Evolutionary conservation across 257 asterid genomes (phyloP).

Genomic region (Jacaranda copaia): DNA sequence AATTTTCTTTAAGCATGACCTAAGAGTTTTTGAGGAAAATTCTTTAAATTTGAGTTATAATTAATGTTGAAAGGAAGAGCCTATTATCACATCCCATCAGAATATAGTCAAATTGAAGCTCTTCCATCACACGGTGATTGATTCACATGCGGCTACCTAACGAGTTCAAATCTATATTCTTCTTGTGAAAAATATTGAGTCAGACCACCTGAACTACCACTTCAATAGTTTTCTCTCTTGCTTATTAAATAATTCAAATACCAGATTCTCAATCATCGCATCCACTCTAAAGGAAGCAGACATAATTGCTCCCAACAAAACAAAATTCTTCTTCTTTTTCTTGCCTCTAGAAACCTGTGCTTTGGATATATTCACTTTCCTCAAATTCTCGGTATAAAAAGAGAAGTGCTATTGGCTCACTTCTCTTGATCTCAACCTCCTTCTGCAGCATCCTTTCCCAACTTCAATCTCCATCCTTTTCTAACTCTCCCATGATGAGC

Average conservation of each 20-base stretch:
- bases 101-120: no score
- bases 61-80: no score
- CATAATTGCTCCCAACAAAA: slow-evolving; percentile 78
- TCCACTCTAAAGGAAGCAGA: slow-evolving; percentile 57
- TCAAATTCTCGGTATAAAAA: slow-evolving; percentile 15
- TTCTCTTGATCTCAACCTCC: not conserved
- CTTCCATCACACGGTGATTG: no score
- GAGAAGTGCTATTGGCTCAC: not conserved
- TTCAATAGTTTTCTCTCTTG: not conserved
- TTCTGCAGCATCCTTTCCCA: not conserved
- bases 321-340: slow-evolving; percentile 47
- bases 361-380: slow-evolving; percentile 28
- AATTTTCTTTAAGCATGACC: no score
- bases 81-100: no score
- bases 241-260: slow-evolving; percentile 38
- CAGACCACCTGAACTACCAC: no score
- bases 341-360: slow-evolving; percentile 48
- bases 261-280: slow-evolving; percentile 77
- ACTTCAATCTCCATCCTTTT: slow-evolving; percentile 35
- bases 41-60: no score
- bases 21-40: no score
- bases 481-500: slow-evolving; percentile 55
- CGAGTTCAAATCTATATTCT: no score
- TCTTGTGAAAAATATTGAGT: no score
- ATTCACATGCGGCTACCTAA: no score